Evolutionary conservation across 371 early-diverging fungal species (phyloP), one percentile per base, ranked within the genome.

Genomic region (Mucor velutinosus): DNA sequence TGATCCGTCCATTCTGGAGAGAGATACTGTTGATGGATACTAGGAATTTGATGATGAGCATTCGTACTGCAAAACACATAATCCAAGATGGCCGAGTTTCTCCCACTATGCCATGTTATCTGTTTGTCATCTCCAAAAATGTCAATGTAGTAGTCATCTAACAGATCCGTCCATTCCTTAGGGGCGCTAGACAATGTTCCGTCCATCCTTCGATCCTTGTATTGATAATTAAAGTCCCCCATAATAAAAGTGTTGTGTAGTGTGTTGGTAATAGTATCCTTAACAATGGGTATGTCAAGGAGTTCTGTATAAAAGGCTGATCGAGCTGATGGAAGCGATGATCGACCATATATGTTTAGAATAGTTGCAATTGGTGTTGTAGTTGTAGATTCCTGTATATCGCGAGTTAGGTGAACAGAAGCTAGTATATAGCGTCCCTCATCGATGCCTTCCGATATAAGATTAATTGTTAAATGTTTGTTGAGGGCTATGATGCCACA

Each of bases 391-490:
- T 17, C 5, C 17, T 47, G 21, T 7, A 47, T 21, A 19, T 6
- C n/a, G 5, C 6, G 21, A 12, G 37, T 27, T 25, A 59, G 12
- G 7, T 45, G 14, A 14, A 56, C 37, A 0, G 11, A 8, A 1
- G 64, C 64, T 4, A 57, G 25, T n/a, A 64, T 64, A 14, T 25
- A 64, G 17, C 58, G 10, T 1, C 58, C 64, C 4, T 25, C 29
- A 30, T 56, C 41, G 30, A 60, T 41, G 15, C 33, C 57, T 14
- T 23, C 4, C 0, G 21, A 14, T 1, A 23, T 33, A 1, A 0
- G 15, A 3, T 33, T 3, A 0, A 47, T 23, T 8, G 21, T 21
- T 17, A 14, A 65, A 30, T 30, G 23, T 49, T 33, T 0, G 0
- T 0, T 7, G 55, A 67, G 45, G 1, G 51, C 41, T 0, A 62